Base-by-base conservation (phyloP, 805 yeast species). In the Saccharomycopsis fermentans region DNA sequence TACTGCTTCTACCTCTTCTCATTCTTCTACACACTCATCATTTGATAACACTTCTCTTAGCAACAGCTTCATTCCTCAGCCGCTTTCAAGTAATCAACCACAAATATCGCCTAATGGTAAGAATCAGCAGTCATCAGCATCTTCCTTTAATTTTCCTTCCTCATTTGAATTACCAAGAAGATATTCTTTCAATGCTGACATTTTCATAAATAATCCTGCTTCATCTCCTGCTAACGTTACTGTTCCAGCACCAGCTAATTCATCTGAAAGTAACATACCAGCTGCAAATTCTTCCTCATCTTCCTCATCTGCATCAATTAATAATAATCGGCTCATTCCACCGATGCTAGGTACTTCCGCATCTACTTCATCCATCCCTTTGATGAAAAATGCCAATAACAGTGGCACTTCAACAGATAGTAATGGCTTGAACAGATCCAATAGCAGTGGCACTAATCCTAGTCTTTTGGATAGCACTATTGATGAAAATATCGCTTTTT, bases 161-260 rank as follows among this genome's bases (percentile, higher is more conserved):
- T 26, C 37, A 6, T 27, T 50, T 50, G 37, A 50, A 12, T 27
- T 32, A 17, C 80, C 86, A 11, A 77, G 94, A 70, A 78, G 94
- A 70, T 90, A 91, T 14, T 80, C 86, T 57, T 86, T 82, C 67
- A 83, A 89, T 12, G 87, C 90, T 1, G 92, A 84, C 66, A 72
- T 79, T 2, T 74, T 43, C 29, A 43, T 43, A 21, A 43, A 43
- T 26, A 43, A 43, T 43, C 26, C 50, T 24, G 81, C 59, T 27
- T 34, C 39, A 26, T 32, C 54, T 27, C 54, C 39, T 51, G 17
- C 54, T 6, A 34, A 43, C 14, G 24, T 43, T 11, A 14, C 50
- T 12, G 26, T 43, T 21, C 29, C 50, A 6, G 29, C n/a, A 3
- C 16, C 26, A 21, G 9, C 50, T 16, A 43, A 21, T 16, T 8